These are phyloP conservation scores for Eutrema japonicum DNA, from an alignment of 345 rosid genomes.

Conservation along the genomic window DNA sequence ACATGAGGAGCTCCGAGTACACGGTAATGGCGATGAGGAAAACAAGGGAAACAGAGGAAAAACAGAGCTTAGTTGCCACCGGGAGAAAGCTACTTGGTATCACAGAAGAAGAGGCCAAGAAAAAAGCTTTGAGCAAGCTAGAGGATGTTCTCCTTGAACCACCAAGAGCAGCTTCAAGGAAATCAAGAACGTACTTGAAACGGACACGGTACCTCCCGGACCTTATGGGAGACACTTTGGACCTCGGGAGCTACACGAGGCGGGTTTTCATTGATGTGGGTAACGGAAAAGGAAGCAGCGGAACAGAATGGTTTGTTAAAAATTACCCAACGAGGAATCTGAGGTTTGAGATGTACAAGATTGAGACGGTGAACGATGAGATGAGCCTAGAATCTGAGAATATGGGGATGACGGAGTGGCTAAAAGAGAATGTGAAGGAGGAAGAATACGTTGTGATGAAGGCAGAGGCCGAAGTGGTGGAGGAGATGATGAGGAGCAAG, in stretches of 20 bases:
- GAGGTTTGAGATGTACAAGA: slow-evolving; percentile 70
- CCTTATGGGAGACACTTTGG: slow-evolving; percentile 61
- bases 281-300: slow-evolving; percentile 53
- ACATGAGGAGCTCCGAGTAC: slow-evolving; percentile 50
- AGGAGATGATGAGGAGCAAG: slow-evolving; percentile 67
- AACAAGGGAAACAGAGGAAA: slow-evolving; percentile 27
- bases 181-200: slow-evolving; percentile 59
- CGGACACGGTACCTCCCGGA: slow-evolving; percentile 63
- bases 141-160: slow-evolving; percentile 86
- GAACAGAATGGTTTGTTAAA: slow-evolving; percentile 63
- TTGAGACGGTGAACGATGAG: slow-evolving; percentile 50
- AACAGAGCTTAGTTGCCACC: background rate
- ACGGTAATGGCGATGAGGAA: slow-evolving; percentile 62
- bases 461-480: slow-evolving; percentile 77
- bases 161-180: slow-evolving; percentile 70
- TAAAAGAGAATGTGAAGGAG: slow-evolving; percentile 63
- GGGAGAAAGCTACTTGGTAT: slow-evolving; percentile 51
- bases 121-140: slow-evolving; percentile 58
- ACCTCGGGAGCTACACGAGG: slow-evolving; percentile 64
- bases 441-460: slow-evolving; percentile 83
- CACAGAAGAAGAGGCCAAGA: slow-evolving; percentile 48
- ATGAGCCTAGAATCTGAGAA: slow-evolving; percentile 25
- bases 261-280: slow-evolving; percentile 72
- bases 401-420: slow-evolving; percentile 69
- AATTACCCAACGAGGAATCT: slow-evolving; percentile 73